These are phyloP conservation scores for Epipyxis sp. DNA, from an alignment of 108 stramenopile genomes.

Conservation along the genomic window DNA sequence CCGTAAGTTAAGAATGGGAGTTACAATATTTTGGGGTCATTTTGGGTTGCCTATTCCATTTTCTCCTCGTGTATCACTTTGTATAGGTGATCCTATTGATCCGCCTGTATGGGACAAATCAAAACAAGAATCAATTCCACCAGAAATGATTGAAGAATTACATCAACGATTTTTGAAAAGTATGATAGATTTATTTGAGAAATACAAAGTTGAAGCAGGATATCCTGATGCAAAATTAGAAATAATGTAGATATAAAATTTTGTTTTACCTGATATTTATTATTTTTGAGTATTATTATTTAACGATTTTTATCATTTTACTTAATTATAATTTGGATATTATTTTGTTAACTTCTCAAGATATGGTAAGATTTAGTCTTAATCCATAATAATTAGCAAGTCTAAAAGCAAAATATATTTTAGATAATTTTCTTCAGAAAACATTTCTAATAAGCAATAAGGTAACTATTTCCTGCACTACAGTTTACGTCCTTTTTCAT, in stretches of 20 bases:
- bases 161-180: background rate
- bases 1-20: background rate
- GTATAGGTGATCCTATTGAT: conserved; percentile 4
- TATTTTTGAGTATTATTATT: too few species aligned
- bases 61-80: conserved; percentile 6
- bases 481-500: too few species aligned
- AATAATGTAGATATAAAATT: background rate
- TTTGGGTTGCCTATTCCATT: conserved; percentile 25
- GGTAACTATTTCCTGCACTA: too few species aligned
- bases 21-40: conserved; percentile 16
- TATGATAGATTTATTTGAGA: conserved; percentile 24
- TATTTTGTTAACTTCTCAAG: too few species aligned
- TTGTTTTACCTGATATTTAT: too few species aligned
- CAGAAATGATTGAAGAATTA: background rate
- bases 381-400: too few species aligned
- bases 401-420: too few species aligned
- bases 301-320: too few species aligned
- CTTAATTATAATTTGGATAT: too few species aligned
- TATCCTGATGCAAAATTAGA: conserved; percentile 23
- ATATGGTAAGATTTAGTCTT: too few species aligned
- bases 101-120: background rate
- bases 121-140: background rate
- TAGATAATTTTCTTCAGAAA: too few species aligned
- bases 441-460: too few species aligned
- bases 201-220: conserved; percentile 21